phyloP scores from a whole-genome alignment of 352 stramenopile genomes.

The Albugo candida region DNA sequence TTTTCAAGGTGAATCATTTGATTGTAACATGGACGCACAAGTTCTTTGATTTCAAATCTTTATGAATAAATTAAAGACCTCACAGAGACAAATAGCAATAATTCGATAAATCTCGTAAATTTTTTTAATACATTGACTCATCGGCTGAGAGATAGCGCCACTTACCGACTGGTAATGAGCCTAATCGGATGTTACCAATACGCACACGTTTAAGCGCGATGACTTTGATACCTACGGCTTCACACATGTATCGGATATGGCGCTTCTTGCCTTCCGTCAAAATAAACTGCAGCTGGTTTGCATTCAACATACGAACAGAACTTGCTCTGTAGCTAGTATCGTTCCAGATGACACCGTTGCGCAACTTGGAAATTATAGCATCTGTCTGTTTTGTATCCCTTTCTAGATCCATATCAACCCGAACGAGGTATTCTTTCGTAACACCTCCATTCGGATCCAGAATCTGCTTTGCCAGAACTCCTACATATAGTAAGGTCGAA shows the following conservation, averaged over 20 bases:
- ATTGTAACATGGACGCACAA: too few species aligned
- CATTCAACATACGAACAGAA: slow-evolving; percentile 58
- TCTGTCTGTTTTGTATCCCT: slow-evolving; percentile 15
- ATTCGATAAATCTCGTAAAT: neutral
- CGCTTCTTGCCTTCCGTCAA: slow-evolving; percentile 90
- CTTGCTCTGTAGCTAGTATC: slow-evolving; percentile 54
- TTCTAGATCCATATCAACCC: slow-evolving; percentile 30
- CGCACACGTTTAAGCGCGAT: slow-evolving; percentile 80
- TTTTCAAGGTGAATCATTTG: too few species aligned
- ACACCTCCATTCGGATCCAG: slow-evolving; percentile 46
- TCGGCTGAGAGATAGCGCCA: slow-evolving; percentile 64
- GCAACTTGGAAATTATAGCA: slow-evolving; percentile 20
- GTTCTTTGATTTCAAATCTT: too few species aligned
- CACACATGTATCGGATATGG: slow-evolving; percentile 93
- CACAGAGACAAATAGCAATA: too few species aligned
- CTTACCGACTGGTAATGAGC: slow-evolving; percentile 37
- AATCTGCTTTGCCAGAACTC: slow-evolving; percentile 40
- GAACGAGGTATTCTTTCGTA: slow-evolving; percentile 75
- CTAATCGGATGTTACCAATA: slow-evolving; percentile 79
- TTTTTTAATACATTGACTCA: slow-evolving; percentile 24
- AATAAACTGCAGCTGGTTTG: slow-evolving; percentile 69
- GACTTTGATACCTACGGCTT: slow-evolving; percentile 78
- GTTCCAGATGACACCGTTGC: slow-evolving; percentile 26
- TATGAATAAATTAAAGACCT: too few species aligned
- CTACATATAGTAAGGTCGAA: slow-evolving; percentile 2